Base-by-base conservation (phyloP, 768 basidiomycete species). In the Mycena floridula region DNA sequence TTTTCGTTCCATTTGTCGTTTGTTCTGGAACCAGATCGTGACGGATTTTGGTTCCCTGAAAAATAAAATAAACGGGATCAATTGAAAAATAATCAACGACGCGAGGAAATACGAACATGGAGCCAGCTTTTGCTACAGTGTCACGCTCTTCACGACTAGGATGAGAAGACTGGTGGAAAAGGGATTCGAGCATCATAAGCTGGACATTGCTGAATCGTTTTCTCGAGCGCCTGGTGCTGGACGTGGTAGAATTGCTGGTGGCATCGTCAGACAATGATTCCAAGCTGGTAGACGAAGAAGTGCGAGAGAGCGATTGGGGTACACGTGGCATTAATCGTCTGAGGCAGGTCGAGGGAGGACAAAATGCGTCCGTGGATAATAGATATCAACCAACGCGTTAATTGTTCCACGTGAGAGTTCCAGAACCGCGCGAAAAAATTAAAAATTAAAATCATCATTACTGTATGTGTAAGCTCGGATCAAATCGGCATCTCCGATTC, bases 1-100 rank as follows among this genome's bases (percentile, higher is more conserved):
- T 43, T 63, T 65, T 46, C 70, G 72, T 39, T 65, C 45, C 26
- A 61, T 81, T 54, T 87, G 83, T 13, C 85, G 80, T 62, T 80
- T 85, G 59, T 89, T 89, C 63, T 89, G 85, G 59, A 87, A 87
- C 85, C 85, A 89, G 30, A 87, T 81, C n/a, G 83, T 82, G 43
- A 82, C 79, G 1, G 80, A 81, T 53, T 79, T 81, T 23, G 74
- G 68, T 57, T 82, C 80, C 81, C 81, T 82, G 48, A 22, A 44
- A 38, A 52, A 51, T 44, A 48, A 36, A 27, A 40, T 37, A 38
- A 38, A 36, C 30, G 26, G 41, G 15, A 16, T n/a, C 26, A 25
- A 7, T 25, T 9, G 37, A 42, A 30, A 52, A 42, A 45, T 12
- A 69, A 82, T 58, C 62, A 86, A n/a, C n/a, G n/a, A n/a, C n/a